Evolutionary conservation across 371 early-diverging fungal genomes (phyloP).

Genomic region (Zychaea mexicana): DNA sequence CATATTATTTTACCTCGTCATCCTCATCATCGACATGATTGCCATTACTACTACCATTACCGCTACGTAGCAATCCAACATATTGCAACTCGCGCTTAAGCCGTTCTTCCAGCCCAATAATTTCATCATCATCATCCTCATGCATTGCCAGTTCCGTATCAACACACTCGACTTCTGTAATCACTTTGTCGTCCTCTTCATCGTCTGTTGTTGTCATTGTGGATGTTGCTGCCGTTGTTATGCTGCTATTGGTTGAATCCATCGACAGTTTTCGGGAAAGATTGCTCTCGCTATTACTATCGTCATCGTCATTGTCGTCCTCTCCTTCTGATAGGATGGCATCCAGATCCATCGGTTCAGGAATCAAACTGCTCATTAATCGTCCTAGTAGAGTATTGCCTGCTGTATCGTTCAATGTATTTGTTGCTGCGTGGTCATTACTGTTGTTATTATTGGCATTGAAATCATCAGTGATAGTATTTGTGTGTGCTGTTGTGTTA

Average conservation of each 20-base stretch:
- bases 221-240: too few relatives aligned
- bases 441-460: background rate
- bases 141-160: background rate
- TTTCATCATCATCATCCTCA: background rate
- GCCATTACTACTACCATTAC: too few relatives aligned
- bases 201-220: conserved; percentile 13
- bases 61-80: conserved; percentile 66
- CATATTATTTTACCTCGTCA: conserved; percentile 55
- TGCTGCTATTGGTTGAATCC: too few relatives aligned
- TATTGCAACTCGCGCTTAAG: conserved; percentile 79
- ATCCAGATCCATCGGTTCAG: conserved; percentile 42
- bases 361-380: conserved; percentile 67
- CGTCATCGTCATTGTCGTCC: conserved; percentile 29
- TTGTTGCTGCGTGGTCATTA: background rate
- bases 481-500: background rate
- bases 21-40: conserved; percentile 80
- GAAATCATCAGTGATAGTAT: background rate
- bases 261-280: conserved; percentile 5
- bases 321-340: conserved; percentile 13
- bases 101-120: conserved; percentile 69
- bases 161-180: background rate
- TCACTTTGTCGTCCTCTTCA: conserved; percentile 8
- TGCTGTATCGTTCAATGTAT: conserved; percentile 40
- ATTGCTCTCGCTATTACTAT: background rate
- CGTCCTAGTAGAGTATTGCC: conserved; percentile 72